Evolutionary conservation across 2,329 filamentous ascomycete genomes (phyloP), one percentile per base, ranked within the genome.

Genomic region (Epichloe amarillans): DNA sequence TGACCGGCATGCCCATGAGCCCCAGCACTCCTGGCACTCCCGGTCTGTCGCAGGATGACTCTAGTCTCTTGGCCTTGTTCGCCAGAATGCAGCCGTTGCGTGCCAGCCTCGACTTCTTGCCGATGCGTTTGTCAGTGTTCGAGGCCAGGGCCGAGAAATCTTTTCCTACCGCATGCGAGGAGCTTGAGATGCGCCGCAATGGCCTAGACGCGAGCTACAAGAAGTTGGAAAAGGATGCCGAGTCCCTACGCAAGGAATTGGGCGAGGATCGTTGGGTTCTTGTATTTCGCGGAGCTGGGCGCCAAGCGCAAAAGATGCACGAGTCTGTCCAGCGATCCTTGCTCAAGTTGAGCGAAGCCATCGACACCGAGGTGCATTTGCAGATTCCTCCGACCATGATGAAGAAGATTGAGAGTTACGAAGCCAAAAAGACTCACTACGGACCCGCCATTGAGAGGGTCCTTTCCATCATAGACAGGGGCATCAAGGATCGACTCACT

Each of bases 261-360:
- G 89, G 89, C 30, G 93, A 98, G 64, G 93, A 98, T 62, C 83
- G 89, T 51, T 98, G 93, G 93, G 83, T 98, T 42, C 77, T 94
- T 49, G 90, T 97, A 37, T 98, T 98, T 71, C 82, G 91, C 51
- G 91, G 93, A 56, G 93, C 93, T 15, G 90, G 89, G 14, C 79
- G 85, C 52, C 89, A 96, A 67, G 91, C 93, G 4, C 82, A 93
- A 58, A 95, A 95, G 71, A 95, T 98, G 89, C 91, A 88, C 63
- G 88, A 95, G 58, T 96, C 90, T 3, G 88, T 97, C 21, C 87
- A 94, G 62, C 79, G 91, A 56, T 95, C 89, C 63, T 80, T 94
- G 52, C 69, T 74, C 45, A 95, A 95, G 67, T 74, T 98, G 37
- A 82, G 79, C 55, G 88, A 95, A 62, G 83, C 82, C 4, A 73